Conservation (phyloP, 306 rosid species). For the Prunus kanzakura region DNA sequence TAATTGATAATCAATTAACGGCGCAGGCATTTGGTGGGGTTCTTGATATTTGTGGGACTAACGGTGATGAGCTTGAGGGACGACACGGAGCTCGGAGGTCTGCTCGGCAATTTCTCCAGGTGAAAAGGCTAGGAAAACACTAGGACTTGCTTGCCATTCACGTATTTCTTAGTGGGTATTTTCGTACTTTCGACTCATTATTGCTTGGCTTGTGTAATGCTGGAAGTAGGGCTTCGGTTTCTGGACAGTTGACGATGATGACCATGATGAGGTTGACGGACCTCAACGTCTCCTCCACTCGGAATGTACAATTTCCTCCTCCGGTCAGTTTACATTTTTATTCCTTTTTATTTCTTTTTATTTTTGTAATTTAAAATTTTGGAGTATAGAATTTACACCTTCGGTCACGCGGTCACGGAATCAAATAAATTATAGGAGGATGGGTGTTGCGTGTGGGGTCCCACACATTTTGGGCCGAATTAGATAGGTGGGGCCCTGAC, state of each 20-base stretch:
- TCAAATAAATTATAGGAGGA: too few species aligned
- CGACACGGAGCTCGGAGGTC: constrained; percentile 31
- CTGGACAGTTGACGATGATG: constrained; percentile 23
- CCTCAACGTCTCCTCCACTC: constrained; percentile 34
- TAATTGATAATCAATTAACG: background rate
- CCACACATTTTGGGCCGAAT: too few species aligned
- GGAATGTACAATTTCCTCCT: background rate
- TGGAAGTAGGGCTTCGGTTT: constrained; percentile 34
- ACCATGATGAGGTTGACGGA: constrained; percentile 20
- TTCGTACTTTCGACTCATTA: background rate
- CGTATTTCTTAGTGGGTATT: background rate
- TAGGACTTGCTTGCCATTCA: constrained; percentile 11
- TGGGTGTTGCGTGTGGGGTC: too few species aligned
- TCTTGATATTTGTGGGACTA: constrained; percentile 57
- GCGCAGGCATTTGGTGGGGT: constrained; percentile 72
- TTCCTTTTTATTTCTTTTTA: too few species aligned
- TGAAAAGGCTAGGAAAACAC: background rate
- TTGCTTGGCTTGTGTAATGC: too few species aligned
- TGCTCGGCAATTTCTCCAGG: constrained; percentile 52
- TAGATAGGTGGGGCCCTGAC: too few species aligned
- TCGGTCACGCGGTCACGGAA: too few species aligned
- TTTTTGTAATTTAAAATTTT: too few species aligned
- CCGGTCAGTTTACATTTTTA: constrained; percentile 30
- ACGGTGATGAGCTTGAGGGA: constrained; percentile 45
- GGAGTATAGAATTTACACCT: too few species aligned